Conservation (phyloP, 306 rosid species). For the Albizia julibrissin region DNA sequence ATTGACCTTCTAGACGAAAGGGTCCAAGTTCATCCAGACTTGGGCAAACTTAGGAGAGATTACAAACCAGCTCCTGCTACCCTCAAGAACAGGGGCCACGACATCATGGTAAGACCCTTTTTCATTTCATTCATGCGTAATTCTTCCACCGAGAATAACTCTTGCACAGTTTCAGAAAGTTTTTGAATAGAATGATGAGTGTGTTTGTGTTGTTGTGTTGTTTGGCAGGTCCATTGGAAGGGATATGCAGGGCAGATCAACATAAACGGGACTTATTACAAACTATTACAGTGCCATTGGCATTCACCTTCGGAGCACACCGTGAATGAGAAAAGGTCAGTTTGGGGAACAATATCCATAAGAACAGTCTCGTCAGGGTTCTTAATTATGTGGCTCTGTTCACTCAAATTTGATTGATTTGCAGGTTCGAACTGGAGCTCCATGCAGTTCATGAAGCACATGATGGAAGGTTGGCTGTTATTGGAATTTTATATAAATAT, state of each 20-base stretch:
- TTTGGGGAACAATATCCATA: not conserved
- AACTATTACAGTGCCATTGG: slow-evolving; percentile 69
- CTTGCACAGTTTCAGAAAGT: not conserved
- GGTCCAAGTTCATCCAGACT: slow-evolving; percentile 40
- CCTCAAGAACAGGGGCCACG: slow-evolving; percentile 72
- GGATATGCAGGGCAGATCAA: slow-evolving; percentile 61
- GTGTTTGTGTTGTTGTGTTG: not conserved
- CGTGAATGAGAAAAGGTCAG: slow-evolving; percentile 61
- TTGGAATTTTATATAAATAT: slow-evolving; percentile 58
- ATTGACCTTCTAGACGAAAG: slow-evolving; percentile 55
- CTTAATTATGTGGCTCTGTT: not conserved
- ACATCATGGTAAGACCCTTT: slow-evolving; percentile 43
- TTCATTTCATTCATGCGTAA: not conserved
- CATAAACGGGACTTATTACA: slow-evolving; percentile 64
- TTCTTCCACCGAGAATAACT: not conserved
- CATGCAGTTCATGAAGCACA: slow-evolving; percentile 57
- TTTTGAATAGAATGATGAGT: not conserved
- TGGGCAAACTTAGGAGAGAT: slow-evolving; percentile 54
- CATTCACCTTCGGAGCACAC: slow-evolving; percentile 87
- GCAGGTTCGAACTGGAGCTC: slow-evolving; percentile 65
- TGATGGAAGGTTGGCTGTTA: slow-evolving; percentile 53
- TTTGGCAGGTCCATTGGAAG: slow-evolving; percentile 61
- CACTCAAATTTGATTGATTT: slow-evolving; percentile 3
- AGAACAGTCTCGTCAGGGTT: not conserved
- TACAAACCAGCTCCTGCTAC: slow-evolving; percentile 67